These are phyloP conservation scores for Urochloa ruziziensis DNA, from an alignment of 176 grass and related monocot species.

Conservation along the genomic window DNA sequence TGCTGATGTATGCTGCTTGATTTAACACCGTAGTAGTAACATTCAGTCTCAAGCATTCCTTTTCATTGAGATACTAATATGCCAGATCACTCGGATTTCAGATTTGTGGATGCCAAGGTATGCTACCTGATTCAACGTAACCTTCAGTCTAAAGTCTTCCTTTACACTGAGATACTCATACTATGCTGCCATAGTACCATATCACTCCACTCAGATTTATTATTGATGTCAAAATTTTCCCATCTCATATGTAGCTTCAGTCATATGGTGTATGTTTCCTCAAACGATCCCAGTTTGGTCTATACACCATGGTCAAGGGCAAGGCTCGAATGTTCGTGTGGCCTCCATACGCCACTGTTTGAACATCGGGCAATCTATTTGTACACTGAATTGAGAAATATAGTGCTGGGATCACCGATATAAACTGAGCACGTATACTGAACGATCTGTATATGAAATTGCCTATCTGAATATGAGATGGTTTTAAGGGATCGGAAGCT, in stretches of 20 bases:
- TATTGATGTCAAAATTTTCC: background rate
- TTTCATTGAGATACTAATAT: background rate
- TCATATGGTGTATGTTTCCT: background rate
- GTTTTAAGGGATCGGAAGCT: background rate
- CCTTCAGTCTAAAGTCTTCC: no score
- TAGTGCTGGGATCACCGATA: background rate
- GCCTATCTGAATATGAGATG: no score
- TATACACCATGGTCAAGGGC: background rate
- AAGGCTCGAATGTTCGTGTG: background rate
- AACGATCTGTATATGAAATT: no score
- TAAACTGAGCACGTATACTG: background rate
- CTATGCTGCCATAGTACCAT: no score
- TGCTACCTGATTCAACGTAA: no score
- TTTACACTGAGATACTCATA: no score
- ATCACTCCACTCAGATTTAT: no score
- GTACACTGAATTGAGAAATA: background rate
- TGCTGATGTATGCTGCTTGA: background rate
- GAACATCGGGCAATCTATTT: background rate
- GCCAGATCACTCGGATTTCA: background rate
- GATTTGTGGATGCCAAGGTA: no score
- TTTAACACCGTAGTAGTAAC: background rate
- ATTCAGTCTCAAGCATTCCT: background rate
- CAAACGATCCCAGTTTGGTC: background rate
- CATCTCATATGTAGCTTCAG: background rate
- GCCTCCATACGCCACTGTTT: background rate